Conservation (phyloP, 768 basidiomycete species). For the Lyophyllum shimeji region DNA sequence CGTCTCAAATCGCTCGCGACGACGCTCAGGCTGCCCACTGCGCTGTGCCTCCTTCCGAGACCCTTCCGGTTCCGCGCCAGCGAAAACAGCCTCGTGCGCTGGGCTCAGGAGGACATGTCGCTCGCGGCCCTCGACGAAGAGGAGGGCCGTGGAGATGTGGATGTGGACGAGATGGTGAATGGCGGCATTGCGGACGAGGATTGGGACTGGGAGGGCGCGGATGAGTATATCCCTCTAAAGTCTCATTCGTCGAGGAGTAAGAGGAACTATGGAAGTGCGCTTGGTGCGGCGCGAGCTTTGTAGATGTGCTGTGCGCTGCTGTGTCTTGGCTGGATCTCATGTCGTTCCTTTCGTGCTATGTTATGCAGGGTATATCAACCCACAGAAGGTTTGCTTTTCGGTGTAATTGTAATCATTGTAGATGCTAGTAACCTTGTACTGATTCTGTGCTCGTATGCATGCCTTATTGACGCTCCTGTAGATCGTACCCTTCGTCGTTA, state of each 20-base stretch:
- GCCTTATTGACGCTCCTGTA: too few relatives aligned
- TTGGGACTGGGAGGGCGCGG: conserved; percentile 27
- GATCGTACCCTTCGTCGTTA: conserved; percentile 35
- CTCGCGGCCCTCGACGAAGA: conserved; percentile 15
- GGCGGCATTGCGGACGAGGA: conserved; percentile 24
- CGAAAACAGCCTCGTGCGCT: conserved; percentile 40
- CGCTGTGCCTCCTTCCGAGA: conserved; percentile 8
- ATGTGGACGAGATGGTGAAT: conserved; percentile 47
- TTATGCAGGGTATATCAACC: neutral
- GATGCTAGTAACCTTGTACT: neutral
- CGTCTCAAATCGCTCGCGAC: conserved; percentile 18
- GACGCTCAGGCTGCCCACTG: conserved; percentile 14
- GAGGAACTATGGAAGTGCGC: conserved; percentile 11
- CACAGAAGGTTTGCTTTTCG: neutral
- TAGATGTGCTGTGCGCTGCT: neutral
- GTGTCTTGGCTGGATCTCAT: neutral
- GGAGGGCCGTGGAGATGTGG: neutral
- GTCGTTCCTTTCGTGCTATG: neutral
- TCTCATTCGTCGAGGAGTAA: conserved; percentile 22
- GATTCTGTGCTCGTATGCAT: neutral
- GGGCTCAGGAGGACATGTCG: conserved; percentile 49
- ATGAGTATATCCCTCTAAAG: conserved; percentile 48
- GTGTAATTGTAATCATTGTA: neutral
- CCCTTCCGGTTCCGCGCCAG: conserved; percentile 31
- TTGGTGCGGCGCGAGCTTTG: neutral